phyloP scores from a whole-genome alignment of 139 green algal genomes.

The Chara braunii region DNA sequence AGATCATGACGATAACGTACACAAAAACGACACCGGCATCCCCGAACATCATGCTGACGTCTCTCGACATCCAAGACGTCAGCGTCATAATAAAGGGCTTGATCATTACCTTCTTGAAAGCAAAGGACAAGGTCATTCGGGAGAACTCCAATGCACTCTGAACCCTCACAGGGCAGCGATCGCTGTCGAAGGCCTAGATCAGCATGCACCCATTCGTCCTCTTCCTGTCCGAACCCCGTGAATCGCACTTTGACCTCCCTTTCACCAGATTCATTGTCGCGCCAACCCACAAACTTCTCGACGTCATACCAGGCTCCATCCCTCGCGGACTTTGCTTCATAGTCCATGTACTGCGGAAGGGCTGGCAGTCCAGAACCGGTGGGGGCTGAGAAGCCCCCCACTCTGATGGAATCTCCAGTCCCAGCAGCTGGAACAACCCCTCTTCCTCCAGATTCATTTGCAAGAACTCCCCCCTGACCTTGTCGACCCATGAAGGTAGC shows the following conservation, averaged over 20 bases:
- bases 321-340: constrained; percentile 25
- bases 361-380: background rate
- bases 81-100: constrained; percentile 39
- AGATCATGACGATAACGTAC: constrained; percentile 32
- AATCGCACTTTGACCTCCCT: constrained; percentile 32
- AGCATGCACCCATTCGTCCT: constrained; percentile 35
- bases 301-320: constrained; percentile 33
- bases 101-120: constrained; percentile 33
- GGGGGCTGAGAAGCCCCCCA: background rate
- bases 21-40: constrained; percentile 31
- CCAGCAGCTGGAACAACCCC: background rate
- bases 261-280: constrained; percentile 8
- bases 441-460: background rate
- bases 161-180: constrained; percentile 31
- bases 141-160: constrained; percentile 29
- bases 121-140: constrained; percentile 34
- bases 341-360: constrained; percentile 14
- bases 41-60: constrained; percentile 30
- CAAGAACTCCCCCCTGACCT: background rate
- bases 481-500: no score
- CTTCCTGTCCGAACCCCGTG: constrained; percentile 24
- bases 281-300: background rate
- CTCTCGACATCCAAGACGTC: constrained; percentile 34
- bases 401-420: background rate
- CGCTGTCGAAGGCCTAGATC: constrained; percentile 4